Evolutionary conservation across 805 yeast genomes (phyloP).

Genomic region (Debaryomyces tyrocola): DNA sequence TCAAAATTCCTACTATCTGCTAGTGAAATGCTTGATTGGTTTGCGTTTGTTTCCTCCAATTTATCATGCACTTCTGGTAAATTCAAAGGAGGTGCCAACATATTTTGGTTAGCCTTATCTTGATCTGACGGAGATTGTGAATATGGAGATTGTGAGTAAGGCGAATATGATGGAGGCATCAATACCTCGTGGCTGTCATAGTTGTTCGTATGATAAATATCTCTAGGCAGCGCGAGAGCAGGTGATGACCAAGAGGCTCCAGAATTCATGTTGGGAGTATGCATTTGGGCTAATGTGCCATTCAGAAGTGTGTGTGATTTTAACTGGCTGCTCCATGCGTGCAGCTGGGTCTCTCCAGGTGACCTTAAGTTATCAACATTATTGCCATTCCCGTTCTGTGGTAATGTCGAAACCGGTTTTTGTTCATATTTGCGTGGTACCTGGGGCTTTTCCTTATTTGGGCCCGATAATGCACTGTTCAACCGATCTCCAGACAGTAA

Average conservation of each 20-base stretch:
- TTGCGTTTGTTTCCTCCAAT: neutral
- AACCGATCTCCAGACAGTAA: constrained; percentile 7
- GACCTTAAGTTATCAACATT: neutral
- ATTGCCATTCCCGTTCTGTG: neutral
- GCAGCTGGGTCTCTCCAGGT: neutral
- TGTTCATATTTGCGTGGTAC: neutral
- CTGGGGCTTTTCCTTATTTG: neutral
- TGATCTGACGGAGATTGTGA: neutral
- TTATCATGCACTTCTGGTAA: constrained; percentile 4
- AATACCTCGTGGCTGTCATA: neutral
- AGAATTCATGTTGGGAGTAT: neutral
- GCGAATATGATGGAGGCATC: neutral
- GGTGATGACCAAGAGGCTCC: neutral
- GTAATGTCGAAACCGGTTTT: neutral
- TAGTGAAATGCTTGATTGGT: constrained; percentile 6
- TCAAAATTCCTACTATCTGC: constrained; percentile 11
- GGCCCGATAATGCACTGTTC: constrained; percentile 6
- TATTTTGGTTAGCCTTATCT: neutral
- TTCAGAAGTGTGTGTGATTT: neutral
- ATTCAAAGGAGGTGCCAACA: neutral
- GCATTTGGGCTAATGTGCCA: neutral
- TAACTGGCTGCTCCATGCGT: constrained; percentile 1
- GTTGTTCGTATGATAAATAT: neutral
- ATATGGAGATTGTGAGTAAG: neutral
- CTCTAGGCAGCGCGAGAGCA: neutral